phyloP scores from a whole-genome alignment of 2,329 filamentous ascomycete species.

The Colletotrichum gigasporum region DNA sequence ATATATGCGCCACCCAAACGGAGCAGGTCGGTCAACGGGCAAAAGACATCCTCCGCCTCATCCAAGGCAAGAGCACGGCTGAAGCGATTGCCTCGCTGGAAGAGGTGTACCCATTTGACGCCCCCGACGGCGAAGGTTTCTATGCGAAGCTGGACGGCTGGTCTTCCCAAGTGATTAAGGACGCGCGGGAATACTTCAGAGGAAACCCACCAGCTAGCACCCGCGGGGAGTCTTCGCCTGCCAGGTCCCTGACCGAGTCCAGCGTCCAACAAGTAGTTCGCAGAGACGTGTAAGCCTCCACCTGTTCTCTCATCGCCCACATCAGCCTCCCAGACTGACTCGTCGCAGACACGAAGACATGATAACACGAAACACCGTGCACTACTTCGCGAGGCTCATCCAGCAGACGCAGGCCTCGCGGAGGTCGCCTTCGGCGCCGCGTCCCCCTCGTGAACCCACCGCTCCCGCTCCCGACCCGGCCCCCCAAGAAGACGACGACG shows the following conservation, averaged over 20 bases:
- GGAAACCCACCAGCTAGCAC: not conserved
- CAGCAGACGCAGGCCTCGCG: not conserved
- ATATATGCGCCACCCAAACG: not conserved
- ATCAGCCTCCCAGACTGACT: not conserved
- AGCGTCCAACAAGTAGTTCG: not conserved
- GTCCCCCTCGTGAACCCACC: not conserved
- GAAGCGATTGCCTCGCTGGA: constrained; percentile 19
- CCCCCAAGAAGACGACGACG: not conserved
- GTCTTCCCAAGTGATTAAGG: constrained; percentile 16
- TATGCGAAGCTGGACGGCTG: not conserved
- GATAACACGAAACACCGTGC: constrained; percentile 7
- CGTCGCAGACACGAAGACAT: constrained; percentile 9
- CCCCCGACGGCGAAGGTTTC: not conserved
- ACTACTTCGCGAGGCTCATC: constrained; percentile 9
- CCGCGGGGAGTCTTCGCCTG: not conserved
- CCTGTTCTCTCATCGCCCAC: not conserved
- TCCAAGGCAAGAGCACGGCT: not conserved
- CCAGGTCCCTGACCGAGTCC: constrained; percentile 15
- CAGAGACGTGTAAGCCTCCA: constrained; percentile 4
- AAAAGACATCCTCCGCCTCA: not conserved
- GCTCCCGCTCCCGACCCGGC: not conserved
- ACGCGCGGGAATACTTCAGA: not conserved
- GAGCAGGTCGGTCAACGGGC: not conserved
- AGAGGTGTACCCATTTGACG: constrained; percentile 3
- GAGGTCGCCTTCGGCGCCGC: not conserved